Base-by-base conservation (phyloP, 495 filamentous ascomycete species). In the Penicillium riverlandense region DNA sequence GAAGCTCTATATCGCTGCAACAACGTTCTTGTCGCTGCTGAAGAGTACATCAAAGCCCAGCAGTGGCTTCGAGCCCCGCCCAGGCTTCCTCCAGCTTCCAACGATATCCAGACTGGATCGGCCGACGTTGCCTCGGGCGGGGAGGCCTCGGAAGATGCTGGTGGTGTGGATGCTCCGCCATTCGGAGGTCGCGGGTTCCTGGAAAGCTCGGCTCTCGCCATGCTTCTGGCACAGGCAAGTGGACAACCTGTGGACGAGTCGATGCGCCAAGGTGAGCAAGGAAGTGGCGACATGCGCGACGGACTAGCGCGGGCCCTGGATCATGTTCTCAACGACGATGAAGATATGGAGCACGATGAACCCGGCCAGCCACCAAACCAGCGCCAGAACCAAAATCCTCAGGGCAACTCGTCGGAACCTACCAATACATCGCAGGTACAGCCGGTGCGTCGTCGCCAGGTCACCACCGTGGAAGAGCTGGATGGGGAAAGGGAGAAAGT, bases 1-100 rank as follows among this genome's bases (percentile, higher is more conserved):
- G 90, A 96, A 62, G 88, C 86, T 12, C 64, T 90, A 5, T 95
- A 85, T 55, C 80, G 90, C 16, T 90, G 90, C 59, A 82, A 85
- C 44, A 86, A 88, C 45, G 73, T 75, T 27, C 52, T 63, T 9
- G 55, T 59, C 7, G 58, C 70, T 8, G 84, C 88, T 8, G 59
- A 70, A 32, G 85, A 91, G 49, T 96, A 96, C 54, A 92, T 87
- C 61, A 74, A 67, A 37, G 76, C 76, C 4, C 76, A 83, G 32
- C 58, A 42, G 3, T 66, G 61, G 54, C 45, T 71, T 10, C 61
- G 65, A 30, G 48, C 61, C 6, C 63, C 67, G 15, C 63, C 70
- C 10, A 70, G 80, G 37, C 74, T 83, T 41, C 78, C 80, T 7
- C 79, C 91, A 13, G 82, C 83, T 7, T 44, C 61, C 1, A 67